Conservation (phyloP, 2,329 filamentous ascomycete genomes). For the Paraphaeosphaeria minitans region DNA sequence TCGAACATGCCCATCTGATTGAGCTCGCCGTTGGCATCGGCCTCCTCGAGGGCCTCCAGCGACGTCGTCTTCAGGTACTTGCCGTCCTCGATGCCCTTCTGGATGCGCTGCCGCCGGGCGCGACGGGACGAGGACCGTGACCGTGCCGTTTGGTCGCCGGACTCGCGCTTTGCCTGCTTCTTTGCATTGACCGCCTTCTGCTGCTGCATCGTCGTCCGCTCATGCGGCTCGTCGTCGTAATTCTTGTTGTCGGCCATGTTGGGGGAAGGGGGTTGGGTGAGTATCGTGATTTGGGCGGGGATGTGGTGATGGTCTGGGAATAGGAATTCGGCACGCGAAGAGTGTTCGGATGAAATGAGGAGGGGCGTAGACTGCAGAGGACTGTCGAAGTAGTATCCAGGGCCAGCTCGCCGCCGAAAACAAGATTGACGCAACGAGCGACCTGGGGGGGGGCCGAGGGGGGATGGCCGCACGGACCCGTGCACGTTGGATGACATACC, state of each 20-base stretch:
- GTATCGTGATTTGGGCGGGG: conserved; percentile 6
- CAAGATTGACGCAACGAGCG: conserved; percentile 40
- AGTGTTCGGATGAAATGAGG: conserved; percentile 14
- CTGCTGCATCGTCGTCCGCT: conserved; percentile 53
- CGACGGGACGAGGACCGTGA: conserved; percentile 55
- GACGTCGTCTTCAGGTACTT: conserved; percentile 59
- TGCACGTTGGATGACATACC: conserved; percentile 9
- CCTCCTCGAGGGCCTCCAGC: conserved; percentile 57
- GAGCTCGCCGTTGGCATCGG: conserved; percentile 56
- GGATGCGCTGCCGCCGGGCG: conserved; percentile 54
- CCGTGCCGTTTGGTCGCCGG: conserved; percentile 48
- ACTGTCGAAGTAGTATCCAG: conserved; percentile 19
- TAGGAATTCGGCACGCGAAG: conserved; percentile 1
- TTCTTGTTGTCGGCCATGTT: conserved; percentile 39
- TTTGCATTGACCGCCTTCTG: conserved; percentile 51
- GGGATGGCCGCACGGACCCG: not conserved
- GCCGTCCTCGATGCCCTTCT: conserved; percentile 52
- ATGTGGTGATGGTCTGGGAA: conserved; percentile 8
- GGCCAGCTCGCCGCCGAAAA: conserved; percentile 35
- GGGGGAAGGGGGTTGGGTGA: no score
- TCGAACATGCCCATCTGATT: conserved; percentile 58
- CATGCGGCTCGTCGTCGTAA: conserved; percentile 43
- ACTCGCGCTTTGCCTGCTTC: conserved; percentile 47
- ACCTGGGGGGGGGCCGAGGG: no score
- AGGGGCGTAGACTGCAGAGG: not conserved